These are phyloP conservation scores for Clarireedia monteithiana DNA, from an alignment of 2,329 filamentous ascomycete genomes.

Conservation along the genomic window DNA sequence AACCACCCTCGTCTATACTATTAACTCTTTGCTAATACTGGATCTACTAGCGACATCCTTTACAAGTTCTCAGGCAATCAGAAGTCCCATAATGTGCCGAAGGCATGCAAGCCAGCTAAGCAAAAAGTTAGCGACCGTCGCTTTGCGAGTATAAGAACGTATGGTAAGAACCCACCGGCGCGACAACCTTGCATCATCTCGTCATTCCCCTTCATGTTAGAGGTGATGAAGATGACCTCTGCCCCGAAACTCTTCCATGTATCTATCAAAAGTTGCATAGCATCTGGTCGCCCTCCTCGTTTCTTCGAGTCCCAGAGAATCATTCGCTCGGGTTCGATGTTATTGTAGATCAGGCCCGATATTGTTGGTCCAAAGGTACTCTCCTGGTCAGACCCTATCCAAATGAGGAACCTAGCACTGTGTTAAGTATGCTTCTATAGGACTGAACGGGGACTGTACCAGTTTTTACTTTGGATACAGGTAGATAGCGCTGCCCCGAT, in stretches of 20 bases:
- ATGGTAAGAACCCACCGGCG: conserved; percentile 26
- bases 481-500: conserved; percentile 36
- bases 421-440: conserved; percentile 4
- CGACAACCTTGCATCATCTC: conserved; percentile 37
- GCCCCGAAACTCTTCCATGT: conserved; percentile 34
- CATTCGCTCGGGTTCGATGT: conserved; percentile 36
- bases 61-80: conserved; percentile 15
- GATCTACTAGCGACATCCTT: conserved; percentile 31
- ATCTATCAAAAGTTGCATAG: conserved; percentile 32
- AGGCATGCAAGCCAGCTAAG: conserved; percentile 32
- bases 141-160: background rate
- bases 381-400: conserved; percentile 37
- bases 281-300: conserved; percentile 34
- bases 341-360: conserved; percentile 31
- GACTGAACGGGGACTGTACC: conserved; percentile 19
- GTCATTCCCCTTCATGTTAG: conserved; percentile 35
- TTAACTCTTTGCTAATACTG: too few species aligned
- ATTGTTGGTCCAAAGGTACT: conserved; percentile 36
- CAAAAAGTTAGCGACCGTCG: conserved; percentile 9
- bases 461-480: conserved; percentile 34
- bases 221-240: conserved; percentile 38
- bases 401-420: conserved; percentile 33
- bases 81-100: conserved; percentile 35
- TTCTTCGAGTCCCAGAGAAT: conserved; percentile 37
- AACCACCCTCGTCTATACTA: too few species aligned